A percentile compares a stretch with the other conserved stretches of the same genome.
These are phyloP conservation scores for Alternaria hordeiaustralica DNA, from an alignment of 2,329 filamentous ascomycete species.

Conservation along the genomic window DNA sequence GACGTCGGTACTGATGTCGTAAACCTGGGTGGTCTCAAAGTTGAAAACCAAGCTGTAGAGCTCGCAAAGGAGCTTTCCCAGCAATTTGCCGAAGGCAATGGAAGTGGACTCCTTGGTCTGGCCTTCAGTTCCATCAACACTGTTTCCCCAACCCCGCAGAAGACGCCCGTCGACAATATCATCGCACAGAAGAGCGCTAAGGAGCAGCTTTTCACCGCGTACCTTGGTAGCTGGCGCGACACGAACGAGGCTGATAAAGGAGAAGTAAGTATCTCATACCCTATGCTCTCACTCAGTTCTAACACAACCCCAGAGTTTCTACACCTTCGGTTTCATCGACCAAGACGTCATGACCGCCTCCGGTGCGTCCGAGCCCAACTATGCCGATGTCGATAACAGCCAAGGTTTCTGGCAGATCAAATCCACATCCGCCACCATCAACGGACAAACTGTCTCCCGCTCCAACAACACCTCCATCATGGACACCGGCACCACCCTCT, in stretches of 20 bases:
- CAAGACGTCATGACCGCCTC: conserved; percentile 46
- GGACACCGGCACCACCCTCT: conserved; percentile 72
- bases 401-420: conserved; percentile 69
- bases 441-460: conserved; percentile 41
- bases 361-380: conserved; percentile 62
- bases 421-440: conserved; percentile 59
- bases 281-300: rapidly evolving
- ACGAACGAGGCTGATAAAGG: conserved; percentile 25
- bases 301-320: conserved; percentile 17
- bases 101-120: conserved; percentile 65
- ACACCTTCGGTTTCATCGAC: conserved; percentile 63
- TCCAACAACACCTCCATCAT: conserved; percentile 55
- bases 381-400: conserved; percentile 60
- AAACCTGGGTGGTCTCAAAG: conserved; percentile 63
- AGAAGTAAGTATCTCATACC: background rate
- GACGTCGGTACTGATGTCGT: conserved; percentile 70
- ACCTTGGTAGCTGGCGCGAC: conserved; percentile 29
- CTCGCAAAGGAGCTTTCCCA: conserved; percentile 64
- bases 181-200: conserved; percentile 13
- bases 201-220: conserved; percentile 24
- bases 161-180: conserved; percentile 65
- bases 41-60: conserved; percentile 67
- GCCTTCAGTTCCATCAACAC: conserved; percentile 66
- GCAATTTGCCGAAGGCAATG: conserved; percentile 58
- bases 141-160: conserved; percentile 56